These are phyloP conservation scores for Falciphora oryzae DNA, from an alignment of 2,329 filamentous ascomycete genomes.

Conservation along the genomic window DNA sequence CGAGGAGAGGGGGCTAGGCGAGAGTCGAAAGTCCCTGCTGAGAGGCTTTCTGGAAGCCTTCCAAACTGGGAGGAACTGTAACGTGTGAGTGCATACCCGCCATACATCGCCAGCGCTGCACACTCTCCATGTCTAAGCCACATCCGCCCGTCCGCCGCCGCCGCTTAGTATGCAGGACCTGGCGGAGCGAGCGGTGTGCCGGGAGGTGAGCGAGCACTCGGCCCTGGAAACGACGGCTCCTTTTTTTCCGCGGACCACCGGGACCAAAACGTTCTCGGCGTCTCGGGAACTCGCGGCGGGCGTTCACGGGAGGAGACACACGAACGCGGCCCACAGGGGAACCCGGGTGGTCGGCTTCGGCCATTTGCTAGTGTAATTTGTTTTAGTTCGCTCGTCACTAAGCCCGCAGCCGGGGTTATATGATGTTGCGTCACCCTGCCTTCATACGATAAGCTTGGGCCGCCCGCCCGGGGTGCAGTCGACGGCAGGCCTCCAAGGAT, in stretches of 20 bases:
- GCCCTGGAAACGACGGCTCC: neutral
- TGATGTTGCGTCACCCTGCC: too few relatives aligned
- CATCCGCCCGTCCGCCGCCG: neutral
- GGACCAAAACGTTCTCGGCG: neutral
- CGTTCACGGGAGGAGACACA: neutral
- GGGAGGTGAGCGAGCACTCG: neutral
- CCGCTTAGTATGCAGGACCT: neutral
- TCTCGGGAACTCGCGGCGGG: neutral
- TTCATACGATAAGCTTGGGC: too few relatives aligned
- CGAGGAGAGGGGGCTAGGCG: neutral
- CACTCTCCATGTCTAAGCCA: neutral
- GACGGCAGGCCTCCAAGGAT: too few relatives aligned
- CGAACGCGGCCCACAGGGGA: neutral
- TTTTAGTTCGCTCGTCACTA: too few relatives aligned
- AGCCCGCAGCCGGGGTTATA: too few relatives aligned
- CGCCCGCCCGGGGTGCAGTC: too few relatives aligned
- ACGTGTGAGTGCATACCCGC: neutral
- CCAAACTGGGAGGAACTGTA: neutral
- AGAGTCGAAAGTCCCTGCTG: neutral
- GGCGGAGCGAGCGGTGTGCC: too few relatives aligned
- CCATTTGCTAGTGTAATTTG: too few relatives aligned
- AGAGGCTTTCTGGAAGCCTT: neutral
- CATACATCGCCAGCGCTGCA: neutral
- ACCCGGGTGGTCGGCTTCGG: too few relatives aligned
- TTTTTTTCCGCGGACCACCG: too few relatives aligned